phyloP scores from a whole-genome alignment of 2,329 filamentous ascomycete genomes.

The Cercospora janseana region DNA sequence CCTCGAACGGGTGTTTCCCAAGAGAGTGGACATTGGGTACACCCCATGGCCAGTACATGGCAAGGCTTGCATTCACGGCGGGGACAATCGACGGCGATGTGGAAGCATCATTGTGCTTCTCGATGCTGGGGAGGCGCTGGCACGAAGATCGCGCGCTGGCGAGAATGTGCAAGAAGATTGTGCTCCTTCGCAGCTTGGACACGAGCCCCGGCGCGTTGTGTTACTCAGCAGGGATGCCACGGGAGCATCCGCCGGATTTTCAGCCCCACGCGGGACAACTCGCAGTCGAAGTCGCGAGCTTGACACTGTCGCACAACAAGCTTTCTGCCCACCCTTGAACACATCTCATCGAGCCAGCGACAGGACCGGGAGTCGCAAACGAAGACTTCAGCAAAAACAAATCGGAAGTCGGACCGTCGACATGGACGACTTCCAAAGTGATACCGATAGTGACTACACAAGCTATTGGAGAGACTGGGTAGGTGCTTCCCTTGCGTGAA shows the following conservation, averaged over 20 bases:
- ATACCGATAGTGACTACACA: slow-evolving; percentile 98
- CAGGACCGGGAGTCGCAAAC: background rate
- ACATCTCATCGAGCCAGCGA: too few relatives aligned
- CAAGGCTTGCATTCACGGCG: slow-evolving; percentile 22
- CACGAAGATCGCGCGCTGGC: background rate
- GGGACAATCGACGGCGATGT: background rate
- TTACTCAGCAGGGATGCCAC: background rate
- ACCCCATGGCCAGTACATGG: slow-evolving; percentile 90
- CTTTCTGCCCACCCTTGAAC: background rate
- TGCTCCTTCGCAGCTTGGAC: too few relatives aligned
- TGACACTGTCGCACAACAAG: background rate
- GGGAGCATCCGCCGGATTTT: slow-evolving; percentile 1
- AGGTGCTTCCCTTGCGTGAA: slow-evolving; percentile 34
- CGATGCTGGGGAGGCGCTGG: background rate
- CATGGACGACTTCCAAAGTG: slow-evolving; percentile 98
- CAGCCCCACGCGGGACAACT: background rate
- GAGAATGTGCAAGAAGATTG: too few relatives aligned
- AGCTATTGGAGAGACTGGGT: slow-evolving; percentile 99
- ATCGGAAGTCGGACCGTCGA: background rate
- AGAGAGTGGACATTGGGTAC: slow-evolving; percentile 80
- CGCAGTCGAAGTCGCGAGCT: background rate
- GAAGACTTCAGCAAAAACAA: too few relatives aligned
- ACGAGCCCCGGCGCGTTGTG: too few relatives aligned
- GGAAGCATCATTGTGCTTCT: background rate
- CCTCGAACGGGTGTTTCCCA: slow-evolving; percentile 60